These are phyloP conservation scores for Fusarium sp. DNA, from an alignment of 2,329 filamentous ascomycete genomes.

Conservation along the genomic window DNA sequence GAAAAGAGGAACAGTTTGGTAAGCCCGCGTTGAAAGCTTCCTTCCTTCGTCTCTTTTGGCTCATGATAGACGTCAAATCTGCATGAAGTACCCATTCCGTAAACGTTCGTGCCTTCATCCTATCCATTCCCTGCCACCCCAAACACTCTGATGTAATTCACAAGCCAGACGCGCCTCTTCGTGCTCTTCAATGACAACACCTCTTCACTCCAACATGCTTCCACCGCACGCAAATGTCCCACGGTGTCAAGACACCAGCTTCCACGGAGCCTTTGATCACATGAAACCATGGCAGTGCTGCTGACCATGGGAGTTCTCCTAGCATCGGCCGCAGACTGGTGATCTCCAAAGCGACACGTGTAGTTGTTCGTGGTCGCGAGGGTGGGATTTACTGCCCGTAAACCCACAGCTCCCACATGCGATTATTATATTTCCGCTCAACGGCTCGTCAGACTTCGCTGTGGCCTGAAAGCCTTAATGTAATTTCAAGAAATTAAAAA, in stretches of 20 bases:
- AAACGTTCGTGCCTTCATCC: slow-evolving; percentile 41
- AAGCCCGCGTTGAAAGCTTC: slow-evolving; percentile 31
- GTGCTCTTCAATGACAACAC: slow-evolving; percentile 17
- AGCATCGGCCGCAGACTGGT: not conserved
- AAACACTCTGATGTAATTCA: slow-evolving; percentile 32
- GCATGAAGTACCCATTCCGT: slow-evolving; percentile 36
- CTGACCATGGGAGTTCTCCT: not conserved
- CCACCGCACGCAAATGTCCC: slow-evolving; percentile 19
- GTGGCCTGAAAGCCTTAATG: slow-evolving; percentile 26
- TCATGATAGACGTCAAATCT: slow-evolving; percentile 41
- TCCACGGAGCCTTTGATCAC: slow-evolving; percentile 17
- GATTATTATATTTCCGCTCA: slow-evolving; percentile 32
- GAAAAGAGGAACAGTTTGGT: not conserved
- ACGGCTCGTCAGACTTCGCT: slow-evolving; percentile 7
- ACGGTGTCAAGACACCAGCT: slow-evolving; percentile 19
- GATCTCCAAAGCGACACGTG: not conserved
- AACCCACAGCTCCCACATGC: slow-evolving; percentile 1
- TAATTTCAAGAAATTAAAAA: slow-evolving; percentile 23
- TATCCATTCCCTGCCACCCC: slow-evolving; percentile 31
- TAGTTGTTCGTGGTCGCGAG: slow-evolving; percentile 1
- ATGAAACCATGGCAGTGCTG: slow-evolving; percentile 19
- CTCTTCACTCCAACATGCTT: slow-evolving; percentile 18
- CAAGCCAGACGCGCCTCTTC: slow-evolving; percentile 18
- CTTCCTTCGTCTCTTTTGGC: slow-evolving; percentile 40
- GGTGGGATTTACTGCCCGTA: not conserved